Base-by-base conservation (phyloP, 352 stramenopile genomes). In the Labyrinthula sp. region DNA sequence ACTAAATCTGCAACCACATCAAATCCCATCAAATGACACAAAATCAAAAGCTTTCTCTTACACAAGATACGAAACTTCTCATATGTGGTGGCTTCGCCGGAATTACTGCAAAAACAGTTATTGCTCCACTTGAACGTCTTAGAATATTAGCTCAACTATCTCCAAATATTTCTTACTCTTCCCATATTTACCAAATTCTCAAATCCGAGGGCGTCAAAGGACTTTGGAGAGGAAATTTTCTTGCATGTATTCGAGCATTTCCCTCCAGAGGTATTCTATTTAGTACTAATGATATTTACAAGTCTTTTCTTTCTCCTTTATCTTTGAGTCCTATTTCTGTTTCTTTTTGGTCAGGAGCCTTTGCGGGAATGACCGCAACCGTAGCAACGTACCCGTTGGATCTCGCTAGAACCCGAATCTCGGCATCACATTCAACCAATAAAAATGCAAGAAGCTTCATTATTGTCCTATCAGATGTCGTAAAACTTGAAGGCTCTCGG, bases 331-430 rank as follows among this genome's bases (percentile, higher is more conserved):
- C 65, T 29, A 49, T 47, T 1, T 34, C 40, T 33, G 31, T 17
- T 45, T 68, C 10, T 2, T 81, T 81, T 57, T 26, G 71, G 12
- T 54, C 68, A 2, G 70, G 70, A 37, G 68, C 69, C 20, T 45
- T 71, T 31, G 57, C 66, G 4, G 71, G 71, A 14, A 73, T 81
- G 56, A 61, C 64, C 9, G 69, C 71, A 0, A 64, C 55, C 20
- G 59, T 61, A 2, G 38, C 64, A 2, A 81, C 71, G 0, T 81
- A 81, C 54, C 71, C 71, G 7, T 54, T 81, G n/a, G 71, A 81
- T 47, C 65, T 81, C 33, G 69, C 67, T 22, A 26, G 71, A 31
- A 71, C 69, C 37, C 46, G 69, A 5, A 75, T 79, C 29, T 59
- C 62, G 15, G 71, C 68, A 1, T 72, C 71, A 56, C 45, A 74